phyloP scores from a whole-genome alignment of 305 asterid species.

The Striga hermonthica region DNA sequence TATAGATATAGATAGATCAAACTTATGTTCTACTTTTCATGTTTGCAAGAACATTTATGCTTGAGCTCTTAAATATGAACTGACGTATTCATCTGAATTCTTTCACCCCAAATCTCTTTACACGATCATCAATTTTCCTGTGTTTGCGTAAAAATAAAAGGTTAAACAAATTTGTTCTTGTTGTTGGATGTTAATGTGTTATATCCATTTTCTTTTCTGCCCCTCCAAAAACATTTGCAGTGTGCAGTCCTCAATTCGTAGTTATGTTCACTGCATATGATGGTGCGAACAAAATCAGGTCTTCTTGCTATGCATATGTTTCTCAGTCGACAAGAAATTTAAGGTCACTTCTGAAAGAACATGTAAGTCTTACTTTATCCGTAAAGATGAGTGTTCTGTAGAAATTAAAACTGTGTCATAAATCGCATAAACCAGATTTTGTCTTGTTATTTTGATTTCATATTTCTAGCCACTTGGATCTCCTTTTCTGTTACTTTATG shows the following conservation, averaged over 20 bases:
- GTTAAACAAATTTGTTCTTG: conserved; percentile 17
- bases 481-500: conserved; percentile 1
- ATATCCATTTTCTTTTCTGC: not conserved
- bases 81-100: not conserved
- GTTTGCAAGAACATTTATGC: not conserved
- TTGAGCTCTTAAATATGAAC: not conserved
- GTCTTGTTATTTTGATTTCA: conserved; percentile 20
- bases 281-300: conserved; percentile 44
- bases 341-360: conserved; percentile 77
- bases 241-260: conserved; percentile 75
- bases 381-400: not conserved
- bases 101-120: conserved; percentile 1
- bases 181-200: not conserved
- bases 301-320: conserved; percentile 68
- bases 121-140: conserved; percentile 1
- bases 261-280: conserved; percentile 66
- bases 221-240: conserved; percentile 46
- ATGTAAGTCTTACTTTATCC: conserved; percentile 51
- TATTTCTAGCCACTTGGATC: conserved; percentile 12
- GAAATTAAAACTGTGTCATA: too few species aligned
- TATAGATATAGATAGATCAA: too few species aligned
- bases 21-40: not conserved
- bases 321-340: conserved; percentile 89
- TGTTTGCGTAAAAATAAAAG: conserved; percentile 18
- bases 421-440: too few species aligned